Conservation (phyloP, 495 filamentous ascomycete genomes). For the Hypoxylon fragiforme region DNA sequence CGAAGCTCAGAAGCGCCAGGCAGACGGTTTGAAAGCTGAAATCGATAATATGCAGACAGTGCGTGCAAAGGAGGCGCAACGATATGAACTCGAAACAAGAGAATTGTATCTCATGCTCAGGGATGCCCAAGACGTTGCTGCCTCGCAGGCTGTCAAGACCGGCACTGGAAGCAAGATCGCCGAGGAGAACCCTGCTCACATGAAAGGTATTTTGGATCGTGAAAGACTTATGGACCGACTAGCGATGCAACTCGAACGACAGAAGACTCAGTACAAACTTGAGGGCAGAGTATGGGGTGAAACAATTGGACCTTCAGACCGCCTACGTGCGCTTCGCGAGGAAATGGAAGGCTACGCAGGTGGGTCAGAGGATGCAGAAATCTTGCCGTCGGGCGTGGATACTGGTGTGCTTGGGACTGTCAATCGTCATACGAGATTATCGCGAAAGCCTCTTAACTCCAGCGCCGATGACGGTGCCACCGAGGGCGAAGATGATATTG, state of each 20-base stretch:
- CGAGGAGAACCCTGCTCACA: conserved; percentile 69
- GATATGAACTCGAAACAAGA: conserved; percentile 92
- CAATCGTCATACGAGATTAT: conserved; percentile 57
- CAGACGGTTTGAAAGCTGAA: conserved; percentile 84
- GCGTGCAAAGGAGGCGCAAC: conserved; percentile 88
- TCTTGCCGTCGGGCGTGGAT: conserved; percentile 36
- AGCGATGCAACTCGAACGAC: conserved; percentile 91
- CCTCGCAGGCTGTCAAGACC: conserved; percentile 77
- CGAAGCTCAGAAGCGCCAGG: conserved; percentile 82
- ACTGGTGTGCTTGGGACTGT: conserved; percentile 70
- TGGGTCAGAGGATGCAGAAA: conserved; percentile 42
- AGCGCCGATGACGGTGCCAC: conserved; percentile 45
- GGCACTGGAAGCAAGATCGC: conserved; percentile 56
- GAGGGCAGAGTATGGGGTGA: conserved; percentile 94
- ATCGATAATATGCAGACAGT: conserved; percentile 83
- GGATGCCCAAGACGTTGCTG: conserved; percentile 95
- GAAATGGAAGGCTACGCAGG: conserved; percentile 76
- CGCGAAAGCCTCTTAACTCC: conserved; percentile 56
- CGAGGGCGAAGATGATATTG: conserved; percentile 54
- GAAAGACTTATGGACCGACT: conserved; percentile 89
- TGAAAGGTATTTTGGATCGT: conserved; percentile 91
- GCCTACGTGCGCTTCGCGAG: conserved; percentile 87
- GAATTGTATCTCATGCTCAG: conserved; percentile 98
- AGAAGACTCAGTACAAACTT: conserved; percentile 97
- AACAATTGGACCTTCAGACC: conserved; percentile 80